Conservation (phyloP, 2,329 filamentous ascomycete species). For the Penicillium brevicompactum region DNA sequence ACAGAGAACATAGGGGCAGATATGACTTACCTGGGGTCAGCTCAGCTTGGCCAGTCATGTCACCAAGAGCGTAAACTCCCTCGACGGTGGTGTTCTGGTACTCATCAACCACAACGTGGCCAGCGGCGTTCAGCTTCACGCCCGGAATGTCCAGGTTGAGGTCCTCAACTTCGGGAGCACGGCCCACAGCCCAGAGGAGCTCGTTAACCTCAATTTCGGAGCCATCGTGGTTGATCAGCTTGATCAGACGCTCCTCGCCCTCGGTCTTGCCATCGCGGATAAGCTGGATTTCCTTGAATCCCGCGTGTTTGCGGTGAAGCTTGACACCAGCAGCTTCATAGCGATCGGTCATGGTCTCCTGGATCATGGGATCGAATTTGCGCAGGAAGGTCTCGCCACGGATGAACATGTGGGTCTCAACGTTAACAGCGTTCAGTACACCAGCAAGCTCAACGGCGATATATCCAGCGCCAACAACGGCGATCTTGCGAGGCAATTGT, state of each 20-base stretch:
- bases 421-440: constrained; percentile 52
- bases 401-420: constrained; percentile 55
- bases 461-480: constrained; percentile 55
- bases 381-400: constrained; percentile 51
- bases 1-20: not conserved
- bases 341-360: constrained; percentile 53
- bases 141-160: constrained; percentile 46
- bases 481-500: constrained; percentile 52
- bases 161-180: constrained; percentile 48
- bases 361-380: constrained; percentile 57
- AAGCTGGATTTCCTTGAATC: constrained; percentile 52
- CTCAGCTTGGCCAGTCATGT: constrained; percentile 55
- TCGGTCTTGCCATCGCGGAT: constrained; percentile 49
- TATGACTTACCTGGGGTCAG: constrained; percentile 50
- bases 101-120: constrained; percentile 51
- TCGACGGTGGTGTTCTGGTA: constrained; percentile 53
- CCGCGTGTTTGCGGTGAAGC: constrained; percentile 49
- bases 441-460: constrained; percentile 56
- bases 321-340: constrained; percentile 53
- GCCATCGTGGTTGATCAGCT: constrained; percentile 46
- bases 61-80: constrained; percentile 54
- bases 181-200: constrained; percentile 54
- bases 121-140: constrained; percentile 42
- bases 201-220: constrained; percentile 51
- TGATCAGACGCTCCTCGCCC: constrained; percentile 50